Evolutionary conservation across 257 asterid genomes (phyloP).

Genomic region (Petunia axillaris): DNA sequence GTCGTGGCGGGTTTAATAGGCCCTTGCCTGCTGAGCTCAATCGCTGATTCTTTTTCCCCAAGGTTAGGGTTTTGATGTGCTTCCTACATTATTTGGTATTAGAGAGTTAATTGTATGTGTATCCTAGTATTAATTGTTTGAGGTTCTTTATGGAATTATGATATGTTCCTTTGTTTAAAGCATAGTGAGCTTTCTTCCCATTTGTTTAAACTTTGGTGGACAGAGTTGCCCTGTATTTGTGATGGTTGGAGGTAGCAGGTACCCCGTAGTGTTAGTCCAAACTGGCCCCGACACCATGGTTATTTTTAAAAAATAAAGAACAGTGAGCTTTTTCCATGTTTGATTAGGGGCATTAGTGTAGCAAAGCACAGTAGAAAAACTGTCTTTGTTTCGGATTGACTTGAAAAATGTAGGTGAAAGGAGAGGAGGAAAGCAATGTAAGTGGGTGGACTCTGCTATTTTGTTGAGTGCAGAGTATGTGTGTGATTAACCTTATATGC

Average conservation of each 20-base stretch:
- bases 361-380: too few relatives aligned
- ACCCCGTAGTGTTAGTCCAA: too few relatives aligned
- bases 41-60: slow-evolving; percentile 47
- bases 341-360: not conserved
- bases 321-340: not conserved
- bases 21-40: slow-evolving; percentile 90
- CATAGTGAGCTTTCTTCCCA: too few relatives aligned
- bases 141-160: not conserved
- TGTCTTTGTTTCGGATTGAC: not conserved
- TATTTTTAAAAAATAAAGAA: not conserved
- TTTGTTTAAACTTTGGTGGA: too few relatives aligned
- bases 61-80: slow-evolving; percentile 48
- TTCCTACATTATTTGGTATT: not conserved
- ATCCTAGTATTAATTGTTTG: not conserved
- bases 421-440: not conserved
- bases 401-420: not conserved
- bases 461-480: not conserved
- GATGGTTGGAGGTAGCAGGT: too few relatives aligned
- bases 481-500: not conserved
- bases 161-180: not conserved
- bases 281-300: too few relatives aligned
- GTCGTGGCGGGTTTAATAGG: slow-evolving; percentile 99
- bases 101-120: slow-evolving; percentile 15
- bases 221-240: too few relatives aligned
- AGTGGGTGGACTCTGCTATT: not conserved